Base-by-base conservation (phyloP, 345 rosid species). In the Cochlearia excelsa region DNA sequence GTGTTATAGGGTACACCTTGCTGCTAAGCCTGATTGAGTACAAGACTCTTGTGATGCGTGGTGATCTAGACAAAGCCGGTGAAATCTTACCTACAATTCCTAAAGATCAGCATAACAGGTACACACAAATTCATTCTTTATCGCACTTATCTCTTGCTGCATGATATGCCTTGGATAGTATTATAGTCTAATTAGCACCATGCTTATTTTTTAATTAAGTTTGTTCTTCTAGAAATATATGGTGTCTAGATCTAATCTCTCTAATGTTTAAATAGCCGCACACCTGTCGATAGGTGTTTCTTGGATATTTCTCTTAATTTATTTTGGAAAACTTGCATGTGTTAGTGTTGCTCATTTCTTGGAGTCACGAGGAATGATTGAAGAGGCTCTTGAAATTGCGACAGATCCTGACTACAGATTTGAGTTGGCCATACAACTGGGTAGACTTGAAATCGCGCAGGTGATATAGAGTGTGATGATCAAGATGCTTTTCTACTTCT, bases 361-460 rank as follows among this genome's bases (percentile, higher is more conserved):
- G 90, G 99, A 94, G 80, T 86, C 99, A 42, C 86, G 96, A 40
- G 95, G 95, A 53, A 94, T 94, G 99, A 65, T 87, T 57, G 96
- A 94, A 79, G 85, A 85, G 46, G 99, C 99, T 70, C 67, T 94
- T 60, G 97, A 90, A 75, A 95, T 90, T 71, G 99, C 99, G 8
- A 90, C 87, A 2, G 99, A 94, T 59, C 93, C 95, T 60, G 95
- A 94, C 76, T 94, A 94, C 77, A 85, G 80, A 78, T 90, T 94
- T 69, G 97, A 90, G 77, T 78, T 94, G 51, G 99, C 99, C 60
- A 78, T 94, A 64, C 99, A 90, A 71, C 88, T 94, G 59, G 96
- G 97, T 46, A 82, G 85, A 83, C 70, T 94, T 61, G 99, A 80
- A 72, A 73, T 85, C 80, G 99, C 99, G 6, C 75, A 87, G 96